Conservation (phyloP, 108 stramenopile genomes). For the Nitzschia sp. region DNA sequence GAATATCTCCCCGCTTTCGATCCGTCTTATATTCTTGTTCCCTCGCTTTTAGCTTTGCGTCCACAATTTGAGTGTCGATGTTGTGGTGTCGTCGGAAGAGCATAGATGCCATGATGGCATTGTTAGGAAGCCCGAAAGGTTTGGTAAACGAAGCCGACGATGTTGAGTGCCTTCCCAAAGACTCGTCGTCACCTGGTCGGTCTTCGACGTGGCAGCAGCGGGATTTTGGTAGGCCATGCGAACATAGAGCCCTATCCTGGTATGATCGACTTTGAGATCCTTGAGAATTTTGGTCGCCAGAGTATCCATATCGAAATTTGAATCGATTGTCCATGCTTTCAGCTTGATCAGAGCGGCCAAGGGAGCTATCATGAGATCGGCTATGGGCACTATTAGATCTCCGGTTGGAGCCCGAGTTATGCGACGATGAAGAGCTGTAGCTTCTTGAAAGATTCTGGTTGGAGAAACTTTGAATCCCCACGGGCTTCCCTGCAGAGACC, state of each 20-base stretch:
- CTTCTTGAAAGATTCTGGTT: neutral
- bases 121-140: conserved; percentile 48
- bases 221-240: conserved; percentile 12
- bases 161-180: neutral
- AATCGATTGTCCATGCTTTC: neutral
- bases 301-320: neutral
- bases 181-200: neutral
- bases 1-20: conserved; percentile 27
- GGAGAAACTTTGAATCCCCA: conserved; percentile 24
- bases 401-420: neutral
- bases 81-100: conserved; percentile 45
- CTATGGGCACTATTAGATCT: too few relatives aligned
- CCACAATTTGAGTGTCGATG: conserved; percentile 32
- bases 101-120: conserved; percentile 54
- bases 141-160: conserved; percentile 22
- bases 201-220: conserved; percentile 4
- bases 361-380: conserved; percentile 6
- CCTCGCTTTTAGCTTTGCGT: conserved; percentile 35
- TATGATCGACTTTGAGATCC: neutral
- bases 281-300: neutral
- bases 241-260: conserved; percentile 2
- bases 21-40: conserved; percentile 28
- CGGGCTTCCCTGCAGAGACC: neutral
- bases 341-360: neutral
- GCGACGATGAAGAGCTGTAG: conserved; percentile 4